phyloP scores from a whole-genome alignment of 176 grass and related monocot genomes.

The Rhynchospora breviuscula region DNA sequence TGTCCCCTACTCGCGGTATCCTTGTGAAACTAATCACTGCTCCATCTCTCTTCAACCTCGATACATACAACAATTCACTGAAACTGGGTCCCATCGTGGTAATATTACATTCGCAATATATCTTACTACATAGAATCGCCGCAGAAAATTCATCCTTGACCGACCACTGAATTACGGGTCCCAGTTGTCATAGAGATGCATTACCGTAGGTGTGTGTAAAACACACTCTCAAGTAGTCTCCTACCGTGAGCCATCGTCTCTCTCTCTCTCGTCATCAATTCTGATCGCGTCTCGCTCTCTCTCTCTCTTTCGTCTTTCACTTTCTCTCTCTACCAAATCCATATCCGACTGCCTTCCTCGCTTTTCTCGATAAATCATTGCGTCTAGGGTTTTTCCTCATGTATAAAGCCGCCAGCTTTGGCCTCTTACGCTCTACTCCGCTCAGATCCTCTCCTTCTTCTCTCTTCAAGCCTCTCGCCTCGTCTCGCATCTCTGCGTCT shows the following conservation, averaged over 20 bases:
- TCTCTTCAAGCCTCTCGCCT: background rate
- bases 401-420: constrained; percentile 67
- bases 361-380: background rate
- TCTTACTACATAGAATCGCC: background rate
- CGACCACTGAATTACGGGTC: background rate
- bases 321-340: constrained; percentile 3
- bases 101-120: background rate
- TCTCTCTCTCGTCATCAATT: background rate
- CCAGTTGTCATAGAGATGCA: background rate
- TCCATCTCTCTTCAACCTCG: background rate
- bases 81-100: background rate
- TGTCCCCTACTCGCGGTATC: background rate
- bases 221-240: background rate
- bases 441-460: constrained; percentile 41
- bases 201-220: background rate
- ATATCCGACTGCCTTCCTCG: background rate
- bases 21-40: background rate
- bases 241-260: too few relatives aligned
- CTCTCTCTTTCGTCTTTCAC: background rate
- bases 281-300: background rate
- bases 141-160: background rate
- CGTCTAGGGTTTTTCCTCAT: constrained; percentile 30
- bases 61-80: background rate
- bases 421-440: constrained; percentile 44
- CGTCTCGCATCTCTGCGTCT: constrained; percentile 20